These are phyloP conservation scores for Diaporthe aspalathi DNA, from an alignment of 2,329 filamentous ascomycete genomes.

Conservation along the genomic window DNA sequence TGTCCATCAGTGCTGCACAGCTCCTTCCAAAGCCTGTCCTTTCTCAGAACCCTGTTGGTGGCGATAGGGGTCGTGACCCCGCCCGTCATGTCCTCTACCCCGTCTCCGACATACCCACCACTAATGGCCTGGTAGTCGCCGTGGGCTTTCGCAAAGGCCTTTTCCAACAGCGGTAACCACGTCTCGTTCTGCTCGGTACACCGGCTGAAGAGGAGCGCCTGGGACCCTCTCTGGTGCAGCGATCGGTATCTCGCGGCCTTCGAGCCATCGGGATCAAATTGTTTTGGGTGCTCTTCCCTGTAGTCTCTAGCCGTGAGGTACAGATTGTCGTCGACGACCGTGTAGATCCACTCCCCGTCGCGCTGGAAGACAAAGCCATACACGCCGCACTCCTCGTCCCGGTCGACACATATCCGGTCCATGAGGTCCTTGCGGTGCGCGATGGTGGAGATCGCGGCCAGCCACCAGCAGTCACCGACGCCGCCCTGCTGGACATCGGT, in stretches of 20 bases:
- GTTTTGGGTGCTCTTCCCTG: constrained; percentile 48
- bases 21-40: constrained; percentile 77
- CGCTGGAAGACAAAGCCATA: constrained; percentile 81
- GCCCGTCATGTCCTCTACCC: constrained; percentile 62
- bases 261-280: constrained; percentile 52
- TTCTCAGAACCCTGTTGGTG: constrained; percentile 70
- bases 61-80: constrained; percentile 68
- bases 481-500: constrained; percentile 57
- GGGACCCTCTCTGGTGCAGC: constrained; percentile 74
- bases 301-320: constrained; percentile 70
- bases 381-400: constrained; percentile 75
- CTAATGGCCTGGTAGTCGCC: constrained; percentile 77
- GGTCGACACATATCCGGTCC: constrained; percentile 73
- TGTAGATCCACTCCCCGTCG: constrained; percentile 77
- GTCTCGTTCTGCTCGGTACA: constrained; percentile 78
- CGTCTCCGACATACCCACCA: constrained; percentile 71
- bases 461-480: constrained; percentile 75
- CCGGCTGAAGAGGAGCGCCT: constrained; percentile 76
- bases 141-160: constrained; percentile 69
- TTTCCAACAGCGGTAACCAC: constrained; percentile 70
- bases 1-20: constrained; percentile 73
- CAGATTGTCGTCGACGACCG: constrained; percentile 79
- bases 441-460: constrained; percentile 76
- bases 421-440: constrained; percentile 74
- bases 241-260: constrained; percentile 71